A percentile compares a stretch with the other conserved stretches of the same genome.
Conservation (phyloP, 306 rosid genomes). For the Hylodesmum podocarpum region DNA sequence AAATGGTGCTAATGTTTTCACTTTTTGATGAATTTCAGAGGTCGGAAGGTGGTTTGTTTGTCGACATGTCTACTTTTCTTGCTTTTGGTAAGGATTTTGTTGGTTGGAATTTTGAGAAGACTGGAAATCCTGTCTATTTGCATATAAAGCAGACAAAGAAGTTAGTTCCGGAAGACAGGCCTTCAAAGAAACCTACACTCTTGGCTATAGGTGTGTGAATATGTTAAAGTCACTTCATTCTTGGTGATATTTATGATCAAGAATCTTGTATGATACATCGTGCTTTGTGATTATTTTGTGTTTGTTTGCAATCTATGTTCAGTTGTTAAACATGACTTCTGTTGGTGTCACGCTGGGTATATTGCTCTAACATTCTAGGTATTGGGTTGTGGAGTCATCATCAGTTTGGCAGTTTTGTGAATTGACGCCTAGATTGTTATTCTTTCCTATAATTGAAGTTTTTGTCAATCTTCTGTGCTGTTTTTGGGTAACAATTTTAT, state of each 20-base stretch:
- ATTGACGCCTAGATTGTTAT: neutral
- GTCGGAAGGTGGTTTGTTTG: conserved; percentile 84
- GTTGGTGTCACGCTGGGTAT: neutral
- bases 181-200: conserved; percentile 81
- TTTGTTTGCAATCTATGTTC: neutral
- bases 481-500: conserved; percentile 11
- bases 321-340: neutral
- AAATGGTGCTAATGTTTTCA: neutral
- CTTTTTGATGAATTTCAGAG: conserved; percentile 53
- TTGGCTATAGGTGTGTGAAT: conserved; percentile 71
- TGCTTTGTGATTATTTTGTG: neutral
- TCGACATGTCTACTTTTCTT: conserved; percentile 79
- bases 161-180: conserved; percentile 83
- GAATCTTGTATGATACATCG: neutral
- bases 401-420: neutral
- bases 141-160: conserved; percentile 73
- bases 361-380: neutral
- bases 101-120: conserved; percentile 81
- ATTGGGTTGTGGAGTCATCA: conserved; percentile 14
- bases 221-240: neutral
- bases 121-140: conserved; percentile 86
- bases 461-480: conserved; percentile 5
- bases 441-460: neutral
- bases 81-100: conserved; percentile 88
- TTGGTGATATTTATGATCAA: neutral